These are phyloP conservation scores for Arthromyces matolae DNA, from an alignment of 768 basidiomycete genomes.

Conservation along the genomic window DNA sequence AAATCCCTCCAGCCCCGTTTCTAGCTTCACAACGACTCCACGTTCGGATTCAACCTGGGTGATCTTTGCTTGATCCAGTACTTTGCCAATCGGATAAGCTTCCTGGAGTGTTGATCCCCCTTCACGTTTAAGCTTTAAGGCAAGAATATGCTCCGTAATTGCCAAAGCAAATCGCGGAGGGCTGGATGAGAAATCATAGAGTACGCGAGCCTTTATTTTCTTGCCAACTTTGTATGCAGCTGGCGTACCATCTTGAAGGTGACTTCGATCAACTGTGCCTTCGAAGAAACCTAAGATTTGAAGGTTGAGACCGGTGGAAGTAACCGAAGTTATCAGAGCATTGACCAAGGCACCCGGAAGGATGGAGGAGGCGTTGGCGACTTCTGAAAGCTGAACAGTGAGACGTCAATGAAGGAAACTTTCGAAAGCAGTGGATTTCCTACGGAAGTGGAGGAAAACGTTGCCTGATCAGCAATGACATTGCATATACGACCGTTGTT, in stretches of 20 bases:
- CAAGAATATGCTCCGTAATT: slow-evolving; percentile 66
- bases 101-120: slow-evolving; percentile 38
- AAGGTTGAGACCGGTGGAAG: slow-evolving; percentile 73
- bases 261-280: slow-evolving; percentile 82
- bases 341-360: slow-evolving; percentile 85
- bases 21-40: slow-evolving; percentile 70
- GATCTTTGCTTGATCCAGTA: slow-evolving; percentile 72
- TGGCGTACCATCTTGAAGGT: slow-evolving; percentile 49
- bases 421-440: too few species aligned
- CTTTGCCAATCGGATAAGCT: slow-evolving; percentile 69
- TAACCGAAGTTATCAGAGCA: slow-evolving; percentile 73
- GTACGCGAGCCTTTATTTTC: slow-evolving; percentile 78
- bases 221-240: slow-evolving; percentile 58
- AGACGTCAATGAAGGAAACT: background rate
- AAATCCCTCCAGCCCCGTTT: slow-evolving; percentile 68
- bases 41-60: slow-evolving; percentile 73
- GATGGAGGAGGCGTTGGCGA: slow-evolving; percentile 73
- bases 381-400: slow-evolving; percentile 59
- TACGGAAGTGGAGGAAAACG: slow-evolving; percentile 54
- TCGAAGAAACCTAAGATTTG: slow-evolving; percentile 91
- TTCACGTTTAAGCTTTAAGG: slow-evolving; percentile 40
- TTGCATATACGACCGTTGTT: slow-evolving; percentile 78
- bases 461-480: slow-evolving; percentile 51
- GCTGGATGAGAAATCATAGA: slow-evolving; percentile 73
- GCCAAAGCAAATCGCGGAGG: slow-evolving; percentile 86